These are phyloP conservation scores for Gastrolobium bilobum DNA, from an alignment of 306 rosid genomes.

Conservation along the genomic window DNA sequence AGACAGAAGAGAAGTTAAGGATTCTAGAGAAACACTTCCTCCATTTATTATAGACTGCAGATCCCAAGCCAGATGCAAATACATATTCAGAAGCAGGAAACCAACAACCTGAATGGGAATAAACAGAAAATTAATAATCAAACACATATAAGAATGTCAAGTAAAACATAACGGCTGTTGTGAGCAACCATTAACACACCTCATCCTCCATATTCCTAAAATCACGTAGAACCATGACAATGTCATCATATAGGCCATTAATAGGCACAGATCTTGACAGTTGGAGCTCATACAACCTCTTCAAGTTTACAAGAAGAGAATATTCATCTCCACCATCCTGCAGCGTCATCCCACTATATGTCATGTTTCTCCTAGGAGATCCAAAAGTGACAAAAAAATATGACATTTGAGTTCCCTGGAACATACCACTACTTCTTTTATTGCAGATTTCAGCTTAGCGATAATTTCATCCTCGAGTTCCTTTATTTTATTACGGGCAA, in stretches of 20 bases:
- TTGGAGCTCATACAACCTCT: slow-evolving; percentile 92
- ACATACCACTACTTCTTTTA: slow-evolving; percentile 87
- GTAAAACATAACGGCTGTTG: slow-evolving; percentile 34
- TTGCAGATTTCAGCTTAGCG: slow-evolving; percentile 78
- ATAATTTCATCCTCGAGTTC: slow-evolving; percentile 85
- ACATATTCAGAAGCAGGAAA: slow-evolving; percentile 85
- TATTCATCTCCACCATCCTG: slow-evolving; percentile 99
- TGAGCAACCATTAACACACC: slow-evolving; percentile 64
- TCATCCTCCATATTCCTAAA: slow-evolving; percentile 80
- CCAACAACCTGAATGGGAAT: slow-evolving; percentile 73
- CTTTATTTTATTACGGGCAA: slow-evolving; percentile 79
- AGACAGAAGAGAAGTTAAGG: slow-evolving; percentile 63
- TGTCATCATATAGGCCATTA: slow-evolving; percentile 69
- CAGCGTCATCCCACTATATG: slow-evolving; percentile 46
- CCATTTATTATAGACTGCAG: slow-evolving; percentile 63
- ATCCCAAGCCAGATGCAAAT: slow-evolving; percentile 79
- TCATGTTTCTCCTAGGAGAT: slow-evolving; percentile 46
- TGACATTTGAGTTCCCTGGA: slow-evolving; percentile 35
- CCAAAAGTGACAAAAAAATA: slow-evolving; percentile 39
- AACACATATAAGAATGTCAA: slow-evolving; percentile 27
- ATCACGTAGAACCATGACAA: slow-evolving; percentile 69
- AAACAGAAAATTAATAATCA: slow-evolving; percentile 49
- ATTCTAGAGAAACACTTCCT: slow-evolving; percentile 70
- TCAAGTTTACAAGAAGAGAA: slow-evolving; percentile 93
- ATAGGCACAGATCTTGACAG: slow-evolving; percentile 74